Evolutionary conservation across 805 yeast species (phyloP).

Genomic region (Clavispora vitiphila): DNA sequence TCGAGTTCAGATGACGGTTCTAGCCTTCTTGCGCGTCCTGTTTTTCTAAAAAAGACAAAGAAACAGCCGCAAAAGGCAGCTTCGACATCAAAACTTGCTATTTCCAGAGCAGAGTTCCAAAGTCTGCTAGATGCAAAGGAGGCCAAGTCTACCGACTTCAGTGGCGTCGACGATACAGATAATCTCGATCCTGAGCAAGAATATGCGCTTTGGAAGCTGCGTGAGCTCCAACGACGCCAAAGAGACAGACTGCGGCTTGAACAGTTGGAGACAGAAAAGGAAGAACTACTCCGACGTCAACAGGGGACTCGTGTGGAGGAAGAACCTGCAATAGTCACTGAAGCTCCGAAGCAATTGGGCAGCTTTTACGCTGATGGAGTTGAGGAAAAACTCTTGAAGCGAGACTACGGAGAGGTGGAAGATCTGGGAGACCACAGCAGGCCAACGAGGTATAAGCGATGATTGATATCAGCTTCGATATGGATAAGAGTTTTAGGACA

Average conservation of each 20-base stretch:
- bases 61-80: background rate
- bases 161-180: conserved; percentile 55
- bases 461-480: no score
- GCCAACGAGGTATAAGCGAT: conserved; percentile 20
- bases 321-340: conserved; percentile 10
- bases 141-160: conserved; percentile 15
- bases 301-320: background rate
- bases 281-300: conserved; percentile 22
- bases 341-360: conserved; percentile 22
- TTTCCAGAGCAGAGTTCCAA: conserved; percentile 12
- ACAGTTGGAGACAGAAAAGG: conserved; percentile 26
- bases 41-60: conserved; percentile 8
- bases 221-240: conserved; percentile 33
- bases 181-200: conserved; percentile 50
- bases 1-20: background rate
- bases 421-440: conserved; percentile 28
- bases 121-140: conserved; percentile 7
- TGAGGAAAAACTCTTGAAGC: conserved; percentile 23
- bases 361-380: conserved; percentile 17
- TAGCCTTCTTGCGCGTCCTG: conserved; percentile 8
- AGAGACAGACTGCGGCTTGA: conserved; percentile 33
- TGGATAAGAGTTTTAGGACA: no score
- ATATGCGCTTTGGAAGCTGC: conserved; percentile 32
- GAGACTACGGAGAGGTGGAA: conserved; percentile 22
- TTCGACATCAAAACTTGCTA: background rate